phyloP scores from a whole-genome alignment of 495 filamentous ascomycete genomes.

The Podospora fimiseda region DNA sequence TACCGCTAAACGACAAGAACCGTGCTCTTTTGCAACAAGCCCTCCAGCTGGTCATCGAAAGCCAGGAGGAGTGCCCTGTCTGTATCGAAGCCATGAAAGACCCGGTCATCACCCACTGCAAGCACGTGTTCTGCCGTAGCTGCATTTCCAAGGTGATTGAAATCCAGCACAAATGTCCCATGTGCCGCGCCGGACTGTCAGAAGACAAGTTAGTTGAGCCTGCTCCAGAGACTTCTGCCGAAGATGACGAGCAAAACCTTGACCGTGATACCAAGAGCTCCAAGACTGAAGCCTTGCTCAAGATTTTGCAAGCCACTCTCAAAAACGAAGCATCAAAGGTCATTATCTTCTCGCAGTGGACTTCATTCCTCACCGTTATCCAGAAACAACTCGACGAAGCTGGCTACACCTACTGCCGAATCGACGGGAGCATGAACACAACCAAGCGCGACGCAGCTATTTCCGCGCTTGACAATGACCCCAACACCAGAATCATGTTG shows the following conservation, averaged over 20 bases:
- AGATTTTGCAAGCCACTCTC: conserved; percentile 67
- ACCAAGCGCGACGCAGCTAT: conserved; percentile 64
- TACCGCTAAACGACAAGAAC: conserved; percentile 70
- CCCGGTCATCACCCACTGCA: conserved; percentile 84
- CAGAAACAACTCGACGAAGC: conserved; percentile 59
- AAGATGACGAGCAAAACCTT: conserved; percentile 40
- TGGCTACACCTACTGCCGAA: conserved; percentile 60
- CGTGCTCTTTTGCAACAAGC: conserved; percentile 65
- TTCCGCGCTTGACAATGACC: conserved; percentile 56
- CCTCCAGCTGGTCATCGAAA: conserved; percentile 72
- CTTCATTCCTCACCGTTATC: conserved; percentile 75
- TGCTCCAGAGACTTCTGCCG: conserved; percentile 43
- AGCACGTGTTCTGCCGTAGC: conserved; percentile 67
- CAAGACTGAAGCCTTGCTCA: conserved; percentile 77
- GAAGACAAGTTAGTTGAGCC: conserved; percentile 58
- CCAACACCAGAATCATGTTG: conserved; percentile 69
- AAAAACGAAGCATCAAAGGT: conserved; percentile 68
- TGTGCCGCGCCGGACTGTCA: conserved; percentile 74
- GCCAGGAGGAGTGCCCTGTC: conserved; percentile 75
- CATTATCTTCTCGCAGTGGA: conserved; percentile 93
- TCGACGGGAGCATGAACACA: conserved; percentile 78
- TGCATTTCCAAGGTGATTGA: conserved; percentile 79
- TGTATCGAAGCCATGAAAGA: conserved; percentile 69
- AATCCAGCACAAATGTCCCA: conserved; percentile 75
- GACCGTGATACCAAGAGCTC: conserved; percentile 64